Conservation (phyloP, 1,139 yeast genomes). For the Suhomyces chickasaworum region DNA sequence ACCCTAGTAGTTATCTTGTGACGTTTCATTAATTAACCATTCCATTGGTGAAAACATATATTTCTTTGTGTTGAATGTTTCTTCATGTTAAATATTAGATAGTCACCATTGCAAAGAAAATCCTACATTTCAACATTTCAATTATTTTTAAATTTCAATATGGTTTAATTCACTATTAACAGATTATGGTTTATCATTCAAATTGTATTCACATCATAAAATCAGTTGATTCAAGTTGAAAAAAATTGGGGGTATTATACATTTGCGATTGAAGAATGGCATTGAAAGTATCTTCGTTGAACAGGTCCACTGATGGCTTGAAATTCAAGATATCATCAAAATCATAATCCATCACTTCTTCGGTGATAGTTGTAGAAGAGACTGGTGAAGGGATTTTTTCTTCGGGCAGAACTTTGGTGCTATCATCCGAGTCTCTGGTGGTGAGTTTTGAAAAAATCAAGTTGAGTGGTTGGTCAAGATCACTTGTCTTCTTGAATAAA, state of each 20-base stretch:
- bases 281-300: constrained; percentile 17
- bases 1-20: no score
- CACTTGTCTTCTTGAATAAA: constrained; percentile 17
- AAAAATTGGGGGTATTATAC: constrained; percentile 17
- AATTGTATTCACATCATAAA: background rate
- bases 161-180: no score
- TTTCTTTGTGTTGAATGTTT: no score
- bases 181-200: background rate
- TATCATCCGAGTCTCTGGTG: constrained; percentile 1
- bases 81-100: no score
- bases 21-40: no score
- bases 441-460: constrained; percentile 4
- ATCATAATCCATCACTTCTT: background rate
- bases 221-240: background rate
- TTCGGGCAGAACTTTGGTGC: background rate
- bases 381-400: background rate
- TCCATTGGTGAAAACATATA: no score
- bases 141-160: no score
- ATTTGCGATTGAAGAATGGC: constrained; percentile 19
- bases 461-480: constrained; percentile 9
- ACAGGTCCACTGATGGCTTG: constrained; percentile 6
- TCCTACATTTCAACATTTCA: no score
- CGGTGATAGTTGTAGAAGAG: background rate
- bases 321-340: background rate
- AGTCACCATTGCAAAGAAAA: no score